These are phyloP conservation scores for Alternaria viburni DNA, from an alignment of 2,329 filamentous ascomycete genomes.

Conservation along the genomic window DNA sequence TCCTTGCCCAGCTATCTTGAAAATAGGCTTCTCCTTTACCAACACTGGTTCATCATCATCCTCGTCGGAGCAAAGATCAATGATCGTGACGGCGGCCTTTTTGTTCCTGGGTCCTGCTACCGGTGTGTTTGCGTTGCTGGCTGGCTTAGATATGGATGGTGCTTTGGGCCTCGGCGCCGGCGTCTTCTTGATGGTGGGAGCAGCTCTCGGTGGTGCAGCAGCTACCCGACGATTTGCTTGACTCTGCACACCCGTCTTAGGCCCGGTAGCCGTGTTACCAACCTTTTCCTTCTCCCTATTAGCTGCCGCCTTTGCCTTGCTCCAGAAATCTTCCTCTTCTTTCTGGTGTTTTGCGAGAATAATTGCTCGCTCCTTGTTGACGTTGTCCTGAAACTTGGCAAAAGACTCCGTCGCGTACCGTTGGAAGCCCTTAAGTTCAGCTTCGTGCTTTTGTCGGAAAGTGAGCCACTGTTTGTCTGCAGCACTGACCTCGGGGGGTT, in stretches of 20 bases:
- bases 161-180: not conserved
- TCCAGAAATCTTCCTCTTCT: slow-evolving; percentile 17
- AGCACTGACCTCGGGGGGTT: not conserved
- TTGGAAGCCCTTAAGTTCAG: not conserved
- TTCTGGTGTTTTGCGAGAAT: slow-evolving; percentile 8
- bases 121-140: not conserved
- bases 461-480: slow-evolving; percentile 4
- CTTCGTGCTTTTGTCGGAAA: slow-evolving; percentile 1
- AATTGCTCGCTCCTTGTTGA: not conserved
- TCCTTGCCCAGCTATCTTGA: not conserved
- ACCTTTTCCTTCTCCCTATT: not conserved
- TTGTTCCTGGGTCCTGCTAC: not conserved
- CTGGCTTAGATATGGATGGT: not conserved
- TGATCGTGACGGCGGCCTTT: not conserved
- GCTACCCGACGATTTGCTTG: not conserved
- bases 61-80: slow-evolving; percentile 17
- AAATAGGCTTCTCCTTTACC: not conserved
- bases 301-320: not conserved
- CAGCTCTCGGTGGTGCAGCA: not conserved
- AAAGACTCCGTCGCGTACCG: not conserved
- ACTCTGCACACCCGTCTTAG: not conserved
- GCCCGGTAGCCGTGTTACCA: not conserved
- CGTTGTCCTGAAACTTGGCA: not conserved
- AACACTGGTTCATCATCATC: slow-evolving; percentile 4
- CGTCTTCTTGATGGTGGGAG: not conserved